phyloP scores from a whole-genome alignment of 1,284 basidiomycete species.

The Pseudozyma thailandica region DNA sequence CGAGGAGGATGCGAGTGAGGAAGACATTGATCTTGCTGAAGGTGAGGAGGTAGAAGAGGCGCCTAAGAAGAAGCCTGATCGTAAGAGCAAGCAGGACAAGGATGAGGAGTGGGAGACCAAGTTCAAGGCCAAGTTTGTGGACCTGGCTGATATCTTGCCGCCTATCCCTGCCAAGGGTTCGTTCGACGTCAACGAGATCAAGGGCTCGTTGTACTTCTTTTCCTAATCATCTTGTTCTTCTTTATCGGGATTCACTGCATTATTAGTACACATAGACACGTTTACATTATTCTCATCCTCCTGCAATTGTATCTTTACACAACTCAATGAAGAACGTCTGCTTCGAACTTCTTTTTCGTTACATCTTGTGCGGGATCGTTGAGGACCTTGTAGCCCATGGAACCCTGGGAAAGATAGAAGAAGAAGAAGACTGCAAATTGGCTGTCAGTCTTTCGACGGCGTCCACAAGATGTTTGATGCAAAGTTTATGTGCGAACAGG shows the following conservation, averaged over 20 bases:
- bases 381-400: too few species aligned
- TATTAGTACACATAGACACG: slow-evolving; percentile 9
- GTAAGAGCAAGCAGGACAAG: slow-evolving; percentile 25
- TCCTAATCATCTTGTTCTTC: slow-evolving; percentile 32
- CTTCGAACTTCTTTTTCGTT: background rate
- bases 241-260: background rate
- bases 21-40: slow-evolving; percentile 8
- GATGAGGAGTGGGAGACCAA: slow-evolving; percentile 34
- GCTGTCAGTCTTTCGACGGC: too few species aligned
- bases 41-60: slow-evolving; percentile 6
- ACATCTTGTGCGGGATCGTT: too few species aligned
- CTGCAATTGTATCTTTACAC: slow-evolving; percentile 1
- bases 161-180: slow-evolving; percentile 85
- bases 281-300: slow-evolving; percentile 8
- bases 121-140: slow-evolving; percentile 73
- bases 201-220: slow-evolving; percentile 65
- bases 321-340: background rate
- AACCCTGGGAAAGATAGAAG: too few species aligned
- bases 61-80: slow-evolving; percentile 9
- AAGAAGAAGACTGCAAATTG: too few species aligned
- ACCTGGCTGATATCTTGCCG: slow-evolving; percentile 81
- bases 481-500: slow-evolving; percentile 16
- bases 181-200: slow-evolving; percentile 86
- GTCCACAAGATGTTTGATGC: too few species aligned
- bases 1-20: slow-evolving; percentile 20